These are phyloP conservation scores for Thelephora terrestris DNA, from an alignment of 1,284 basidiomycete species.

Conservation along the genomic window DNA sequence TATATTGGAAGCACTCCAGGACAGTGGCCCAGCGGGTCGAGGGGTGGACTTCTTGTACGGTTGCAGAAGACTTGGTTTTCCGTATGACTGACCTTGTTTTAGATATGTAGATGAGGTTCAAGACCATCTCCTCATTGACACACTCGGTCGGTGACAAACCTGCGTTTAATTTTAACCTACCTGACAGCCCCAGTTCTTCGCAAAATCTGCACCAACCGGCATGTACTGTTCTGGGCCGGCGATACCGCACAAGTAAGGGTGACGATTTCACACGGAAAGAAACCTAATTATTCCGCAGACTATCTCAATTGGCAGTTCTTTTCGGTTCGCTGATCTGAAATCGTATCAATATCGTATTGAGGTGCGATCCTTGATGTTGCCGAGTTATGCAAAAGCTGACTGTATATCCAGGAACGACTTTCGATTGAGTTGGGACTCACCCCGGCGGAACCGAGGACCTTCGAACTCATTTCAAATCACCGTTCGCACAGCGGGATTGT, in stretches of 20 bases:
- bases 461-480: conserved; percentile 48
- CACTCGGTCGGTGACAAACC: conserved; percentile 28
- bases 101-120: conserved; percentile 60
- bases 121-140: conserved; percentile 54
- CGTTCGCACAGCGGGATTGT: conserved; percentile 57
- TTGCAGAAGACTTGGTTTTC: neutral
- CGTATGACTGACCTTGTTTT: neutral
- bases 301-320: conserved; percentile 53
- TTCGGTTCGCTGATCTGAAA: conserved; percentile 52
- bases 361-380: conserved; percentile 18
- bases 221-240: conserved; percentile 59
- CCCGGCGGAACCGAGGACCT: conserved; percentile 28
- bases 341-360: conserved; percentile 45
- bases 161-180: neutral
- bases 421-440: neutral
- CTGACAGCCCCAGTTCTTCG: conserved; percentile 31
- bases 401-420: neutral
- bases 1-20: conserved; percentile 24
- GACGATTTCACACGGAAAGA: neutral
- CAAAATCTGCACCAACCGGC: conserved; percentile 39
- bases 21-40: conserved; percentile 21
- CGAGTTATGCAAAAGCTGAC: neutral
- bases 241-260: conserved; percentile 45
- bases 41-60: conserved; percentile 42
- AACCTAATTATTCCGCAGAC: conserved; percentile 18